These are phyloP conservation scores for Ascochyta lentis DNA, from an alignment of 2,329 filamentous ascomycete species.

Conservation along the genomic window DNA sequence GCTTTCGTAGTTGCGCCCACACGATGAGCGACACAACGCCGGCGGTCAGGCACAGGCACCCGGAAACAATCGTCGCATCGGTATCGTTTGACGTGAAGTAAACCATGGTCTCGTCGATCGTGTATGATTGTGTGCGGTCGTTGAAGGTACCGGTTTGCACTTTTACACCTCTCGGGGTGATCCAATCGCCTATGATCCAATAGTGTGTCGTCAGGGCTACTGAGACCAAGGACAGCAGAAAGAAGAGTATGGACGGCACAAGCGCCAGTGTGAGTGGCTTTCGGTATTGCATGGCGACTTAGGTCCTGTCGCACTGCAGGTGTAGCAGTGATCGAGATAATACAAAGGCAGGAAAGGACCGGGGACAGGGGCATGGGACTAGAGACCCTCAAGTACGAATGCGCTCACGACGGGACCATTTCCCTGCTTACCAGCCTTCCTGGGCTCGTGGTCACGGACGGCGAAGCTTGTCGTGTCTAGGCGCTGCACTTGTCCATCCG, in stretches of 20 bases:
- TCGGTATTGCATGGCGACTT: slow-evolving; percentile 27
- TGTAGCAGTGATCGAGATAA: slow-evolving; percentile 5
- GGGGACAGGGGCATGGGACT: slow-evolving; percentile 9
- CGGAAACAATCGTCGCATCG: slow-evolving; percentile 37
- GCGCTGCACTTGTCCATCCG: slow-evolving; percentile 11
- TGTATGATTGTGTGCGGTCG: slow-evolving; percentile 25
- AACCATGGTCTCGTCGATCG: slow-evolving; percentile 34
- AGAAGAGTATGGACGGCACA: slow-evolving; percentile 32
- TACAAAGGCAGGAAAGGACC: slow-evolving; percentile 7
- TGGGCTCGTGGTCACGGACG: slow-evolving; percentile 16
- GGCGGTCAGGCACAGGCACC: slow-evolving; percentile 33
- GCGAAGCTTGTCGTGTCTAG: slow-evolving; percentile 14
- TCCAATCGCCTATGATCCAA: slow-evolving; percentile 41
- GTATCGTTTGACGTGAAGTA: slow-evolving; percentile 34
- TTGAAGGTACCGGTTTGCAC: slow-evolving; percentile 25
- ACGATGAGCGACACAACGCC: slow-evolving; percentile 33
- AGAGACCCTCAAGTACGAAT: slow-evolving; percentile 15
- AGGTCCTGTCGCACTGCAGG: slow-evolving; percentile 8
- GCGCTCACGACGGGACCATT: not conserved
- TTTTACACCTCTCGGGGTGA: slow-evolving; percentile 29
- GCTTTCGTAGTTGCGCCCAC: slow-evolving; percentile 32
- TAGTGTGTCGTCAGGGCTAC: slow-evolving; percentile 39
- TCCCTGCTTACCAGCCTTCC: slow-evolving; percentile 13
- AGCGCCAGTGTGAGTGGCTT: slow-evolving; percentile 33
- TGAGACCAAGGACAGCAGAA: slow-evolving; percentile 37